Base-by-base conservation (phyloP, 768 basidiomycete species). In the Megacollybia marginata region DNA sequence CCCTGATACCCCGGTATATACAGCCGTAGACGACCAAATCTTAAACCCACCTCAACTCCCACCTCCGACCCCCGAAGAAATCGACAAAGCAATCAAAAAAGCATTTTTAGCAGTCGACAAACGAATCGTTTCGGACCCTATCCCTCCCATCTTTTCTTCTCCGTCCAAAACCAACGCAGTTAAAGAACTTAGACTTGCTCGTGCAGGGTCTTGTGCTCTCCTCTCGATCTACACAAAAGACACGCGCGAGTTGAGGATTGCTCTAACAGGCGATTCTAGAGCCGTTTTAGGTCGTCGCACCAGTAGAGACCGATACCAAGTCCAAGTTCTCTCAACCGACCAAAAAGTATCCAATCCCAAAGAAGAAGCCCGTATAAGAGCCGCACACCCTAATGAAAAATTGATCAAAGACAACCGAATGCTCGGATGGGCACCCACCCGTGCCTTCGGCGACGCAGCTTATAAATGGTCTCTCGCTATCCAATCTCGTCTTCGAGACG, bases 381-480 rank as follows among this genome's bases (percentile, higher is more conserved):
- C 38, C 8, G 2, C 15, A 2, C 38, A 40, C 38, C 38, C 38
- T 2, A 7, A 28, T 28, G 23, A 2, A 28, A 2, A 2, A 2
- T 28, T 28, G 23, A 28, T 28, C 6, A 2, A 28, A 28, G 23
- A 28, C 23, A 6, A 6, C 2, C 23, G 23, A 28, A 28, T 28
- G 23, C 23, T 28, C 6, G 38, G 38, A 40, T 40, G 15, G 51
- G 51, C 12, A 47, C 4, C 47, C 31, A 33, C 70, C 28, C 70
- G 72, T 36, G 70, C 67, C 0, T 73, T 78, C 55, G 74, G 77
- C 1, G 63, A 73, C 44, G 72, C 68, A 4, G 58, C 59, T 33
- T 65, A 62, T 57, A 78, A 78, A 54, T 76, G 73, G 73, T 59
- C 60, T 36, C 44, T 51, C 11, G 69, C 68, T 5, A 54, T 68